These are phyloP conservation scores for Penicillium freii DNA, from an alignment of 2,329 filamentous ascomycete species.

Conservation along the genomic window DNA sequence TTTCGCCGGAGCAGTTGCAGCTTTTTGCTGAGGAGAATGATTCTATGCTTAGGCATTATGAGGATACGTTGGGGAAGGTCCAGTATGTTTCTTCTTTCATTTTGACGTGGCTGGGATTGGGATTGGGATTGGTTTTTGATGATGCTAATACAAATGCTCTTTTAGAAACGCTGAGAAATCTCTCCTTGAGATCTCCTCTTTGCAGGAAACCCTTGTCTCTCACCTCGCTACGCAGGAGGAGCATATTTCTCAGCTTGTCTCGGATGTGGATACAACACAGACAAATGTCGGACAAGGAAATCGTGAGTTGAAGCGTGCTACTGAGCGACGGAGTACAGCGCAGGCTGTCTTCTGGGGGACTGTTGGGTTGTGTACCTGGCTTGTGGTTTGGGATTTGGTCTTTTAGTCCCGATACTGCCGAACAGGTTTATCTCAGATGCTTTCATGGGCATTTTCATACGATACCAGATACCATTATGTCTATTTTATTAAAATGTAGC, in stretches of 20 bases:
- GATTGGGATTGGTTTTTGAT: not conserved
- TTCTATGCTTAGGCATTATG: slow-evolving; percentile 88
- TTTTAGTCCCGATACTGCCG: slow-evolving; percentile 33
- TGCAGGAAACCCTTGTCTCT: slow-evolving; percentile 83
- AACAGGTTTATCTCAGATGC: not conserved
- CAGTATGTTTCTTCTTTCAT: slow-evolving; percentile 58
- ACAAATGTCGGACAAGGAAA: slow-evolving; percentile 90
- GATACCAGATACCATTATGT: not conserved
- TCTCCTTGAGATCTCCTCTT: slow-evolving; percentile 84
- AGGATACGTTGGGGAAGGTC: slow-evolving; percentile 91
- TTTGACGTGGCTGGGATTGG: not conserved
- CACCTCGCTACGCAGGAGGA: slow-evolving; percentile 84
- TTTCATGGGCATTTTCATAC: not conserved
- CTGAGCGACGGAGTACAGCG: slow-evolving; percentile 67
- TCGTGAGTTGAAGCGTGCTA: slow-evolving; percentile 82
- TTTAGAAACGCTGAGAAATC: slow-evolving; percentile 83
- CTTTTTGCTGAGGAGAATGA: slow-evolving; percentile 92
- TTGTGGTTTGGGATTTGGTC: slow-evolving; percentile 76
- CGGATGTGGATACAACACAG: slow-evolving; percentile 75
- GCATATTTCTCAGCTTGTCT: slow-evolving; percentile 83
- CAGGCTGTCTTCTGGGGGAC: slow-evolving; percentile 79
- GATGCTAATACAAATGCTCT: not conserved
- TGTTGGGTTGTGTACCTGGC: slow-evolving; percentile 68
- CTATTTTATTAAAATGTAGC: not conserved
- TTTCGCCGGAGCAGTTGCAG: slow-evolving; percentile 83